Base-by-base conservation (phyloP, 495 filamentous ascomycete genomes). In the Filosporella fistucella region DNA sequence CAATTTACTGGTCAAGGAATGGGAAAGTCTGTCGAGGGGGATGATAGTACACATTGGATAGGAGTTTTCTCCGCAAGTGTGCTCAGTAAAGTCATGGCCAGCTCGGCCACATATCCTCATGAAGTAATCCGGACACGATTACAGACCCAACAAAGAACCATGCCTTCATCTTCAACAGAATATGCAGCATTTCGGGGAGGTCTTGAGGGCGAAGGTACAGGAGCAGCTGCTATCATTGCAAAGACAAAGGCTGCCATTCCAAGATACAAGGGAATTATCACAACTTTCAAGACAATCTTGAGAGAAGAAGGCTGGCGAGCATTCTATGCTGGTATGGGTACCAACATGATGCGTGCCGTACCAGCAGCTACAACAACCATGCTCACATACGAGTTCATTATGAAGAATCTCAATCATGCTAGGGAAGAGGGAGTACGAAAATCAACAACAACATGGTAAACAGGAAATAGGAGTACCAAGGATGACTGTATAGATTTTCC, bases 261-360 rank as follows among this genome's bases (percentile, higher is more conserved):
- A 20, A 82, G 88, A 42, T 97, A 97, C 63, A 72, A 68, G 49
- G 93, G 93, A 22, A 75, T 95, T 23, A 56, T 90, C n/a, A 81
- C 78, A 56, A 96, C 91, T 4, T 87, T 81, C 61, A 79, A 81
- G 53, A 89, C 82, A 2, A 96, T 99, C 37, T 63, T 95, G 26
- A 68, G 72, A 18, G 93, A 99, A 65, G 93, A 99, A 64, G 93
- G 93, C 1, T 96, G 94, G 90, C 75, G 85, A 40, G 94, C 90
- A 6, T 96, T 99, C 61, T 99, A 99, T 61, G 89, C 89, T 17
- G 93, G 93, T 22, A 94, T 99, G 78, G 94, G 93, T 28, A 95
- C 91, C 26, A 99, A 99, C 66, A 85, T 99, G 75, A 86, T 96
- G 72, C 80, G 93, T 42, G 94, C 93, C 13, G 82, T 99, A 16